Percentiles rank a stretch among this genome's conserved stretches.
phyloP scores from a whole-genome alignment of 2,329 filamentous ascomycete genomes.

The Juglanconis juglandina region DNA sequence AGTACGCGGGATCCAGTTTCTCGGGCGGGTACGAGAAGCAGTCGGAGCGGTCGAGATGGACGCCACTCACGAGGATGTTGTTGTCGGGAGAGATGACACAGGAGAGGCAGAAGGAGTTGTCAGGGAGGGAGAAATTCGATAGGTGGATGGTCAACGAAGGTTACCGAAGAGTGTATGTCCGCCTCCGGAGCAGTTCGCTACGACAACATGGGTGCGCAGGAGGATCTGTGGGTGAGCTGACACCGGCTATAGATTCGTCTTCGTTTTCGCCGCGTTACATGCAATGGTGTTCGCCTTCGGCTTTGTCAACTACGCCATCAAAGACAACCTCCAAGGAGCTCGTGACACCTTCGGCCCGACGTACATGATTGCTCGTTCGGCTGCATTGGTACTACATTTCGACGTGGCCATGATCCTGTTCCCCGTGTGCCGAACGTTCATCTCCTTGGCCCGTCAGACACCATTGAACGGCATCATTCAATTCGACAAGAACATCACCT shows the following conservation, averaged over 20 bases:
- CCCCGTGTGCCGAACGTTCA: constrained; percentile 79
- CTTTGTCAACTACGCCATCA: constrained; percentile 75
- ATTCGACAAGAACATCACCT: constrained; percentile 86
- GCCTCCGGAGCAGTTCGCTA: not conserved
- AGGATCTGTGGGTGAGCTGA: constrained; percentile 20
- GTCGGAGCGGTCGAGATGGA: constrained; percentile 76
- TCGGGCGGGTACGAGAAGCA: constrained; percentile 39
- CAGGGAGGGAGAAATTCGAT: constrained; percentile 69
- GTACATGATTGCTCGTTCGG: constrained; percentile 71
- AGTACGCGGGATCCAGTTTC: constrained; percentile 22
- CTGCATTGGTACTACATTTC: constrained; percentile 75
- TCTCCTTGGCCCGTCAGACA: constrained; percentile 75
- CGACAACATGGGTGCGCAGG: constrained; percentile 2
- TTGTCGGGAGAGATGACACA: constrained; percentile 79
- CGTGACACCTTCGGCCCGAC: constrained; percentile 70
- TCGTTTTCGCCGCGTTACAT: constrained; percentile 70
- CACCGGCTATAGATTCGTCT: constrained; percentile 60
- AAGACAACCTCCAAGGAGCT: constrained; percentile 67
- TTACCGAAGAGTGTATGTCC: constrained; percentile 70
- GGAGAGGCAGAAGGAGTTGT: constrained; percentile 66
- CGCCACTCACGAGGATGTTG: constrained; percentile 76
- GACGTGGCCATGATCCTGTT: constrained; percentile 77
- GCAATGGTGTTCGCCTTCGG: constrained; percentile 75
- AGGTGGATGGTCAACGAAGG: constrained; percentile 90
- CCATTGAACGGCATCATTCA: constrained; percentile 83